phyloP scores from a whole-genome alignment of 495 filamentous ascomycete species.

The Beverwykella pulmonaria region DNA sequence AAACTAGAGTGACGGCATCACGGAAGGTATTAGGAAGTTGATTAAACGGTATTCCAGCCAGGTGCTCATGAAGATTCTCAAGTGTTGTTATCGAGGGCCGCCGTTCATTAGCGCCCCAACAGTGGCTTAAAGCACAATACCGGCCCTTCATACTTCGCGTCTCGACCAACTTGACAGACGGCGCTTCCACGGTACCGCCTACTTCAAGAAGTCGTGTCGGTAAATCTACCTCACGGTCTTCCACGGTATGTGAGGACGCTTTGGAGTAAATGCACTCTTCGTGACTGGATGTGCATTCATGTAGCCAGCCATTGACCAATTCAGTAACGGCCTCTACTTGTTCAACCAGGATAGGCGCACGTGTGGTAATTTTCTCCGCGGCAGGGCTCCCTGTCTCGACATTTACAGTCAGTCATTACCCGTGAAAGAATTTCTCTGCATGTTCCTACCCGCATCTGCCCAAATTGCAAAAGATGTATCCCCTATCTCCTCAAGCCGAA shows the following conservation, averaged over 20 bases:
- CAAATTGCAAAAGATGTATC: background rate
- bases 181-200: background rate
- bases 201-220: background rate
- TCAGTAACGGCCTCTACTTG: background rate
- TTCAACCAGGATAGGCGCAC: background rate
- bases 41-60: background rate
- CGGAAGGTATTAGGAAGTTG: constrained; percentile 5
- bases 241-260: background rate
- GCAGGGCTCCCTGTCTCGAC: background rate
- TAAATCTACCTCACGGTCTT: background rate
- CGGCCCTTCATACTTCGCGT: background rate
- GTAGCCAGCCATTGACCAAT: background rate
- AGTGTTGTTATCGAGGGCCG: background rate
- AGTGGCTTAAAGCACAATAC: constrained; percentile 18
- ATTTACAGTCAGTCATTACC: background rate
- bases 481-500: background rate
- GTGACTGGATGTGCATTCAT: background rate
- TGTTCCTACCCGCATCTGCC: background rate
- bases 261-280: background rate
- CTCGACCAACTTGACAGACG: background rate
- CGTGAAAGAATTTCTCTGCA: background rate
- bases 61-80: background rate
- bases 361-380: background rate
- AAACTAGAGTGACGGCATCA: constrained; percentile 4
- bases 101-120: constrained; percentile 9